Evolutionary conservation across 1,284 basidiomycete species (phyloP).

Genomic region (Phellopilus nigrolimitatus): DNA sequence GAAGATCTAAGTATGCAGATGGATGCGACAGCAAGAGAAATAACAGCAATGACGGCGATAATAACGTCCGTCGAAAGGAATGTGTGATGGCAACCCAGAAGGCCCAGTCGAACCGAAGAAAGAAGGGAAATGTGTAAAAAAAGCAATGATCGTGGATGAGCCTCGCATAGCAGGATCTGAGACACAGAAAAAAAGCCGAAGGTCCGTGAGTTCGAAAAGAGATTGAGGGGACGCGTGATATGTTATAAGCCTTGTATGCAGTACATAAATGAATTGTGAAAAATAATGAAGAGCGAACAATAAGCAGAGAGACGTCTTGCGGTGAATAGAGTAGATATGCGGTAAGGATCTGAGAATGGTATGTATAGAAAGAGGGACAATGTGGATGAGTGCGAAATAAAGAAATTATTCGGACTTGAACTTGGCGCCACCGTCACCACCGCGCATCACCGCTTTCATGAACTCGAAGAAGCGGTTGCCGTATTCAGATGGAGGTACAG

Average conservation of each 20-base stretch:
- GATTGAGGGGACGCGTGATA: not conserved
- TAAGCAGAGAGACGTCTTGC: slow-evolving; percentile 9
- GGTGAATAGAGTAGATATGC: slow-evolving; percentile 6
- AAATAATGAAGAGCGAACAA: not conserved
- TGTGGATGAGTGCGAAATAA: not conserved
- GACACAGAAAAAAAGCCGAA: not conserved
- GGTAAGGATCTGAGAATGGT: not conserved
- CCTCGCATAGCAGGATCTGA: not conserved
- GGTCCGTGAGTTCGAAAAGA: not conserved
- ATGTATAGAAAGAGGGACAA: not conserved
- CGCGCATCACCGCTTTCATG: slow-evolving; percentile 82
- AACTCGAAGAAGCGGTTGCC: slow-evolving; percentile 84
- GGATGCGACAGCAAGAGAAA: slow-evolving; percentile 4
- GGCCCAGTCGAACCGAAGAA: not conserved
- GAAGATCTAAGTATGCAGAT: not conserved
- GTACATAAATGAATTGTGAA: slow-evolving; percentile 1
- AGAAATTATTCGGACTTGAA: slow-evolving; percentile 49
- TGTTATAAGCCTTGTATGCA: not conserved
- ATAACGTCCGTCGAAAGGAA: not conserved
- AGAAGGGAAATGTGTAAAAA: not conserved
- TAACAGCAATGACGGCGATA: not conserved
- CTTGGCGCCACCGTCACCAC: slow-evolving; percentile 62
- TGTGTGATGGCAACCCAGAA: slow-evolving; percentile 4
- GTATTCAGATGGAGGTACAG: slow-evolving; percentile 82
- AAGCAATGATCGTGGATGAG: slow-evolving; percentile 1